Conservation (phyloP, 805 yeast genomes). For the Starmerella davenportii region DNA sequence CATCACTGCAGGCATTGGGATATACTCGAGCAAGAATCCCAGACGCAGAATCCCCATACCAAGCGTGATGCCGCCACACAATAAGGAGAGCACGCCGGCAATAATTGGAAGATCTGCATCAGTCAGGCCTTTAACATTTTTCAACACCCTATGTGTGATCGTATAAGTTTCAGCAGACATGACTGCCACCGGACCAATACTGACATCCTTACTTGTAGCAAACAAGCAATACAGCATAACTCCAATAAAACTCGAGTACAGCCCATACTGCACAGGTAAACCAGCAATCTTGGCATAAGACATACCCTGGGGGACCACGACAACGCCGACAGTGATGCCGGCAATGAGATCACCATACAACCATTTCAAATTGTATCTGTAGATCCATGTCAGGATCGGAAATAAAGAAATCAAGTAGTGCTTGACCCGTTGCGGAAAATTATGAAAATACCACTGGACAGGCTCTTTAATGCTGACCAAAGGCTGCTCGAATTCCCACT, state of each 20-base stretch:
- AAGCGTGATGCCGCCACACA: constrained; percentile 71
- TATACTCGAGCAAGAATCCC: constrained; percentile 76
- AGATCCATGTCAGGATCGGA: constrained; percentile 71
- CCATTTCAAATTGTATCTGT: constrained; percentile 70
- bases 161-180: constrained; percentile 77
- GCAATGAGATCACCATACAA: constrained; percentile 68
- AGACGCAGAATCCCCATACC: constrained; percentile 69
- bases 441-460: constrained; percentile 8
- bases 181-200: constrained; percentile 94
- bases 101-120: constrained; percentile 42
- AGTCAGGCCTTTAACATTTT: constrained; percentile 26
- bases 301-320: constrained; percentile 89
- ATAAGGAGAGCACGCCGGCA: constrained; percentile 60
- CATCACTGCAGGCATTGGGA: constrained; percentile 78
- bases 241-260: constrained; percentile 83
- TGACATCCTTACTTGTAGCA: constrained; percentile 89
- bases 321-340: constrained; percentile 85
- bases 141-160: constrained; percentile 48
- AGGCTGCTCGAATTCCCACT: constrained; percentile 10
- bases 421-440: constrained; percentile 14
- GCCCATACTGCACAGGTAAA: constrained; percentile 64
- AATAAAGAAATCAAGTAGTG: constrained; percentile 46
- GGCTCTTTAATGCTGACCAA: constrained; percentile 11
- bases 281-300: constrained; percentile 82
- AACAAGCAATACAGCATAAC: constrained; percentile 74